A percentile compares a stretch with the other conserved stretches of the same genome.
These are phyloP conservation scores for Thraustochytrium striatum DNA, from an alignment of 352 stramenopile species.

Conservation along the genomic window DNA sequence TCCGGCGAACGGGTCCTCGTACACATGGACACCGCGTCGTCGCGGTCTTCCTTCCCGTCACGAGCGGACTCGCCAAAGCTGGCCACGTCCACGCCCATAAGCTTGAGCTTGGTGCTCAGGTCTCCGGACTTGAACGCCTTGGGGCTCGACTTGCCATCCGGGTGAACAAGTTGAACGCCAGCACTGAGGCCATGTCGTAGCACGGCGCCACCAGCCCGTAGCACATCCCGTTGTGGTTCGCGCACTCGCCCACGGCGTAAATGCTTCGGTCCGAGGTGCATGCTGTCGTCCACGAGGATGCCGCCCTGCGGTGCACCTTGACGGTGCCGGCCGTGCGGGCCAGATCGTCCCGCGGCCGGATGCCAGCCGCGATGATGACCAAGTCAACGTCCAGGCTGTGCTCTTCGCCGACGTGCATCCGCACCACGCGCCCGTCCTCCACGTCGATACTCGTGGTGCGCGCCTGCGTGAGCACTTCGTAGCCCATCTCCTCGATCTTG, in stretches of 20 bases:
- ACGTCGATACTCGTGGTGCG: slow-evolving; percentile 65
- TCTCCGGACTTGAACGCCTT: slow-evolving; percentile 73
- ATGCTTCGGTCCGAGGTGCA: slow-evolving; percentile 68
- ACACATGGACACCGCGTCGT: slow-evolving; percentile 63
- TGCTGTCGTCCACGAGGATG: no score
- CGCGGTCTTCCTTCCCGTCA: slow-evolving; percentile 61
- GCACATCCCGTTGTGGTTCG: slow-evolving; percentile 79
- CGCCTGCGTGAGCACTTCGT: slow-evolving; percentile 78
- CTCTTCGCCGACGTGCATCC: slow-evolving; percentile 73
- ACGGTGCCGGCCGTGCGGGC: slow-evolving; percentile 62
- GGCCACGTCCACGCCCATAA: slow-evolving; percentile 85
- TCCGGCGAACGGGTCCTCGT: slow-evolving; percentile 78
- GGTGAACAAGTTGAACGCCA: slow-evolving; percentile 70
- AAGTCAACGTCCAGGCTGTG: slow-evolving; percentile 79
- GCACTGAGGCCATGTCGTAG: slow-evolving; percentile 80
- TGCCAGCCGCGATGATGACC: slow-evolving; percentile 80
- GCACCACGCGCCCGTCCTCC: slow-evolving; percentile 62
- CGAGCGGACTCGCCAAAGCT: slow-evolving; percentile 77
- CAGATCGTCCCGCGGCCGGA: slow-evolving; percentile 83
- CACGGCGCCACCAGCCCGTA: slow-evolving; percentile 85
- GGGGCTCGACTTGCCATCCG: slow-evolving; percentile 47
- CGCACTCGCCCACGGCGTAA: slow-evolving; percentile 82
- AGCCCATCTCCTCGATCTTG: slow-evolving; percentile 77
- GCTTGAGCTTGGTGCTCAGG: slow-evolving; percentile 86
- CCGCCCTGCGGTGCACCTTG: slow-evolving; percentile 66